These are phyloP conservation scores for Ascochyta pisi DNA, from an alignment of 2,329 filamentous ascomycete genomes.

Conservation along the genomic window DNA sequence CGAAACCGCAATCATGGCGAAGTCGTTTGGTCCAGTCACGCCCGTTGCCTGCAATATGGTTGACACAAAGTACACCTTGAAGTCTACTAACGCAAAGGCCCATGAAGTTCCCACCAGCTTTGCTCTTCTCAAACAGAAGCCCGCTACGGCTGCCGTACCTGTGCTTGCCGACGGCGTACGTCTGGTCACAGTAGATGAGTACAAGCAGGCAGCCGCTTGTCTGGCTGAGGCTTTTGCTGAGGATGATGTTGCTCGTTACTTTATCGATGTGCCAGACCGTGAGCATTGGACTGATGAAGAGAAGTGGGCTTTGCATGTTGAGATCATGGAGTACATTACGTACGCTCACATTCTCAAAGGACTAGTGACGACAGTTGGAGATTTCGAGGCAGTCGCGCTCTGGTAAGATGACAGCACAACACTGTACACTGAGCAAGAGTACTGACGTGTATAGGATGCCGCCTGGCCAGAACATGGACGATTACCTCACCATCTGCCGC, in stretches of 20 bases:
- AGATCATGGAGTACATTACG: constrained; percentile 78
- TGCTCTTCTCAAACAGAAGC: constrained; percentile 39
- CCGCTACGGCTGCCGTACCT: constrained; percentile 26
- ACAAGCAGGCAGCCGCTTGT: constrained; percentile 72
- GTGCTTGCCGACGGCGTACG: constrained; percentile 62
- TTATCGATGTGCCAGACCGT: constrained; percentile 74
- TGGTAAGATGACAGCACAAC: constrained; percentile 66
- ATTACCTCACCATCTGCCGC: constrained; percentile 73
- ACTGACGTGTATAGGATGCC: constrained; percentile 66
- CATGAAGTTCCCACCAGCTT: constrained; percentile 43
- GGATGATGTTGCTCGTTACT: constrained; percentile 77
- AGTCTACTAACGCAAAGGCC: constrained; percentile 36
- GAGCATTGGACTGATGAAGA: constrained; percentile 67
- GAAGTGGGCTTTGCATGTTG: constrained; percentile 77
- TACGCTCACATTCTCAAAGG: constrained; percentile 78
- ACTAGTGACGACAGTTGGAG: constrained; percentile 75
- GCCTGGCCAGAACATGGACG: constrained; percentile 75
- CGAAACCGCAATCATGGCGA: constrained; percentile 57
- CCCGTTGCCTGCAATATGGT: constrained; percentile 41
- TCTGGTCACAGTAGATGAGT: constrained; percentile 69
- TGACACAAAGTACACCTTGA: constrained; percentile 51
- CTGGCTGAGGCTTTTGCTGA: constrained; percentile 79
- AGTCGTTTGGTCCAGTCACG: constrained; percentile 41
- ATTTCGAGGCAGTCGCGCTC: constrained; percentile 79
- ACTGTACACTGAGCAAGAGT: not conserved